phyloP scores from a whole-genome alignment of 2,329 filamentous ascomycete genomes.

The Penicillium concentricum region DNA sequence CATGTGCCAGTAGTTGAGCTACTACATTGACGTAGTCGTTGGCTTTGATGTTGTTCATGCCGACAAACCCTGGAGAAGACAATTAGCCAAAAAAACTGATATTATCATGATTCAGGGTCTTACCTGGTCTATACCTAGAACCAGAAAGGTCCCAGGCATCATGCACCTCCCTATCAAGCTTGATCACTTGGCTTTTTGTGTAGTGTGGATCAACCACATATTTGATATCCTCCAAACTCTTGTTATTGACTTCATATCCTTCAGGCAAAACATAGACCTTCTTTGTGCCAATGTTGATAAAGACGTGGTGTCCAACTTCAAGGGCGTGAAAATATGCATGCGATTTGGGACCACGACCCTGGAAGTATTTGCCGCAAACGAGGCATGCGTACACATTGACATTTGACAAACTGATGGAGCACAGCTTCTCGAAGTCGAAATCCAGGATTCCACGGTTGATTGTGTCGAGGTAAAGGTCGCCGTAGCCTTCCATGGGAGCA shows the following conservation, averaged over 20 bases:
- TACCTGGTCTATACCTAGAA: constrained; percentile 79
- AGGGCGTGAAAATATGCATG: constrained; percentile 97
- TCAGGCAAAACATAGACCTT: constrained; percentile 67
- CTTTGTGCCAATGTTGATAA: constrained; percentile 81
- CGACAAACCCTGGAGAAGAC: constrained; percentile 68
- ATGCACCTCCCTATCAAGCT: constrained; percentile 65
- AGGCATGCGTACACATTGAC: constrained; percentile 99
- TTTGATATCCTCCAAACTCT: constrained; percentile 95
- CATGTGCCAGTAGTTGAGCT: constrained; percentile 86
- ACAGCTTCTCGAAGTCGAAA: constrained; percentile 98
- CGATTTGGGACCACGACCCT: constrained; percentile 88
- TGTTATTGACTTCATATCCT: constrained; percentile 93
- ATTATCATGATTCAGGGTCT: background rate
- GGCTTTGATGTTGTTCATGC: constrained; percentile 99
- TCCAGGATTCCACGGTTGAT: constrained; percentile 90
- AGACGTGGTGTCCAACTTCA: constrained; percentile 94
- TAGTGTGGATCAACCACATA: constrained; percentile 93
- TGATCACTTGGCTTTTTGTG: constrained; percentile 73
- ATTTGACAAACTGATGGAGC: constrained; percentile 91
- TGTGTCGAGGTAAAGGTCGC: constrained; percentile 95
- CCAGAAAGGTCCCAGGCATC: constrained; percentile 74
- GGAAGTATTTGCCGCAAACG: constrained; percentile 96
- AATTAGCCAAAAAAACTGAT: background rate
- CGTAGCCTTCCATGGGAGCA: constrained; percentile 82
- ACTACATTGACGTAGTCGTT: constrained; percentile 98